Percentiles rank a stretch among this genome's conserved stretches.
Evolutionary conservation across 768 basidiomycete species (phyloP).

Genomic region (Pholiota conissans): DNA sequence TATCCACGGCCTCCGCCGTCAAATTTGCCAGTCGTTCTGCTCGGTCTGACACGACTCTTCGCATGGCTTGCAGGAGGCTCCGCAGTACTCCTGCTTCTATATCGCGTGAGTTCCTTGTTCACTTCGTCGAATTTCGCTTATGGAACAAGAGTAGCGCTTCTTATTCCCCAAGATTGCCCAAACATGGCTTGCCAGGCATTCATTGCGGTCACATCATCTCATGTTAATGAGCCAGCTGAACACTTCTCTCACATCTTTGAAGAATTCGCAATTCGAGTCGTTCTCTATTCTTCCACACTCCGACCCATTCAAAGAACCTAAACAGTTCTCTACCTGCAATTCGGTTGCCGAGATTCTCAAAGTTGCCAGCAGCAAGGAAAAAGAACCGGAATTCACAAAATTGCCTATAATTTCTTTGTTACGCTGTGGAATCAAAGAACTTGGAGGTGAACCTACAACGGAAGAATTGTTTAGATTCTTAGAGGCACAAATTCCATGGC

Average conservation of each 20-base stretch:
- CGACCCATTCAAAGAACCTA: constrained; percentile 48
- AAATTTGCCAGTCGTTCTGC: constrained; percentile 63
- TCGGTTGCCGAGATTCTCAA: constrained; percentile 44
- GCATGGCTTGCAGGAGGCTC: constrained; percentile 70
- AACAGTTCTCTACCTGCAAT: constrained; percentile 41
- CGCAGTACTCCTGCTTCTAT: constrained; percentile 55
- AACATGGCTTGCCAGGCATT: constrained; percentile 59
- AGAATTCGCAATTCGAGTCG: constrained; percentile 53
- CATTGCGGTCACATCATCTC: constrained; percentile 61
- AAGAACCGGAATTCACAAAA: constrained; percentile 26
- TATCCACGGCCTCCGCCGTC: constrained; percentile 75
- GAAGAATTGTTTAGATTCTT: constrained; percentile 61
- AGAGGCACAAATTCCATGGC: constrained; percentile 59
- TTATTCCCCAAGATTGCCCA: constrained; percentile 65
- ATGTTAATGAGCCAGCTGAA: constrained; percentile 54
- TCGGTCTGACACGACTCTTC: constrained; percentile 59
- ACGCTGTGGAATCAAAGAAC: constrained; percentile 60
- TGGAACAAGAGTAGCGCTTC: constrained; percentile 47
- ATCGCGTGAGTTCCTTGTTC: constrained; percentile 53
- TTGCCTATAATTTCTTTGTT: constrained; percentile 57
- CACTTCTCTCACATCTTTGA: constrained; percentile 54
- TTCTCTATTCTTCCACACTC: constrained; percentile 59
- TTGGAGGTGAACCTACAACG: constrained; percentile 43
- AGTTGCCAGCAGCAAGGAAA: constrained; percentile 13
- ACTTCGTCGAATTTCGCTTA: not conserved